phyloP scores from a whole-genome alignment of 331 rosid genomes.

The Acacia pycnantha region DNA sequence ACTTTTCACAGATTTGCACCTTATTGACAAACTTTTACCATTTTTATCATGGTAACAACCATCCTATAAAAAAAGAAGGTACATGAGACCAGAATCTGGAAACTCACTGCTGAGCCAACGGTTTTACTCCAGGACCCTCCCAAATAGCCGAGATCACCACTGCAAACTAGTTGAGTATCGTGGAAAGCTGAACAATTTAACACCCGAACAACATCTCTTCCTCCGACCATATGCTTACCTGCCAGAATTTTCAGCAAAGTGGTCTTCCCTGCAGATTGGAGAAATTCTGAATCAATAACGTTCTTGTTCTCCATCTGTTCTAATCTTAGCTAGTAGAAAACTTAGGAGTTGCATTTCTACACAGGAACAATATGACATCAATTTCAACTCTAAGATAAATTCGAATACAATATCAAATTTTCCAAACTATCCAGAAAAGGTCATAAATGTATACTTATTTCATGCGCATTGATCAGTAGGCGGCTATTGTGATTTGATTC shows the following conservation, averaged over 20 bases:
- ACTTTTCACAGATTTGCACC: background rate
- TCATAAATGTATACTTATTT: background rate
- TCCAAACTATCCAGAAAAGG: background rate
- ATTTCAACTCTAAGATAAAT: background rate
- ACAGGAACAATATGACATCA: background rate
- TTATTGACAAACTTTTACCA: background rate
- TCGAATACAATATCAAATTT: too few species aligned
- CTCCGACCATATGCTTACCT: constrained; percentile 97
- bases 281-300: background rate
- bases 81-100: background rate
- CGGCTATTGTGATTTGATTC: background rate
- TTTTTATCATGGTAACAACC: background rate
- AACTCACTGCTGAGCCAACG: constrained; percentile 84
- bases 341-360: background rate
- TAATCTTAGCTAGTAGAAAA: background rate
- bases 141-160: constrained; percentile 89
- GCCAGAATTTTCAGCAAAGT: constrained; percentile 86
- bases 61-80: background rate
- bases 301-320: background rate
- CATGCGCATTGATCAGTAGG: background rate
- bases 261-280: constrained; percentile 67
- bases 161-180: constrained; percentile 80
- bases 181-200: constrained; percentile 83
- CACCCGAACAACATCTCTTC: constrained; percentile 85
- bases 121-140: constrained; percentile 95